Evolutionary conservation across 495 filamentous ascomycete genomes (phyloP), one percentile per base, ranked within the genome.

Genomic region (Penicillium coffeae): DNA sequence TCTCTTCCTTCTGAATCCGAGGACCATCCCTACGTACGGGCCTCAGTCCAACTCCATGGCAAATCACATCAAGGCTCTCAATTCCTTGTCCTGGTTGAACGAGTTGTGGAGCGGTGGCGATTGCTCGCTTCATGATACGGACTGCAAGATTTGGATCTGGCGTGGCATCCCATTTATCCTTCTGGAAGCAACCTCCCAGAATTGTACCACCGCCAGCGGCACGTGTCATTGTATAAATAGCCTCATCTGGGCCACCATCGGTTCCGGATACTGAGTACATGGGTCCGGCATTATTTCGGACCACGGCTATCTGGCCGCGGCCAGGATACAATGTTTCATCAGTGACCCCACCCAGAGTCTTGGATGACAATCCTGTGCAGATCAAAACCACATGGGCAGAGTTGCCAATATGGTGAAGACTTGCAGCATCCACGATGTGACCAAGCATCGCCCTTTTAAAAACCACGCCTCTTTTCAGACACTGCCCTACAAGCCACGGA

Each of bases 21-120:
- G 84, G 82, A 0, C 92, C 91, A 5, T 76, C 83, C n/a, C 78
- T 68, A 41, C 92, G 74, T 47, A 83, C 63, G 15, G 92, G 92
- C 56, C 92, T 72, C 60, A 96, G 64, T 5, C 92, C 92, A 15
- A 96, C 92, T 1, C 80, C 87, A 60, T 96, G 90, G 22, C 92
- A 69, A 35, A 97, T 79, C 13, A 97, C 76, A 66, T 83, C 82
- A 52, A 97, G 63, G 3, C 73, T 85, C 61, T 95, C 87, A 21
- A 82, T 74, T 0, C 89, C 90, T 66, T 86, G 79, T 0, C 90
- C 90, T 34, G 68, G 53, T 12, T 70, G 73, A 2, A 85, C 83
- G 48, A 97, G 71, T 42, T 77, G 70, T 2, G 92, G 92, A 58
- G 83, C 84, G 22, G 85, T 56, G 42, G 83, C 78, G 16, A 95